A percentile compares a stretch with the other conserved stretches of the same genome.
These are phyloP conservation scores for Chalciporus sphaerocephalus DNA, from an alignment of 768 basidiomycete species.

Conservation along the genomic window DNA sequence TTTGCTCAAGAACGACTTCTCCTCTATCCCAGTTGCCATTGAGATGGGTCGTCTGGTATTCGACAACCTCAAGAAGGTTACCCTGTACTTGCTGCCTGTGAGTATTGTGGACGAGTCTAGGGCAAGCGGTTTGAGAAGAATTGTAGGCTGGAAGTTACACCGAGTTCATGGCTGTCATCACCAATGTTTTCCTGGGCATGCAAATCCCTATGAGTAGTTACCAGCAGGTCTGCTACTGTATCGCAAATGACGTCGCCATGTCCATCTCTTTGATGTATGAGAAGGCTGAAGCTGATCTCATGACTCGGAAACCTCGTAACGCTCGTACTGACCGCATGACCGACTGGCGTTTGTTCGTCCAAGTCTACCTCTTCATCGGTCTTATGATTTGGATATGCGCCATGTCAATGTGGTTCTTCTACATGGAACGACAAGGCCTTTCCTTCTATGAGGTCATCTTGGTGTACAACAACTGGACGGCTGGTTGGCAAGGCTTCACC, in stretches of 20 bases:
- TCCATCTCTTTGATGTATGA: constrained; percentile 49
- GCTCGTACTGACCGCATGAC: constrained; percentile 45
- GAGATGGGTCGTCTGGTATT: constrained; percentile 57
- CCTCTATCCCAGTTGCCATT: constrained; percentile 54
- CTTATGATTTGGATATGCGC: constrained; percentile 43
- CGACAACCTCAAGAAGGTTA: constrained; percentile 52
- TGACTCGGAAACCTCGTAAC: constrained; percentile 47
- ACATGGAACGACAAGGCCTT: constrained; percentile 35
- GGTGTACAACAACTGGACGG: constrained; percentile 37
- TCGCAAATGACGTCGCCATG: constrained; percentile 48
- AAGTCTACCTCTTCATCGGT: constrained; percentile 44
- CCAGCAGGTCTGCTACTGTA: constrained; percentile 53
- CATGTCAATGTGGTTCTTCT: constrained; percentile 40
- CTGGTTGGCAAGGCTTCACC: constrained; percentile 34
- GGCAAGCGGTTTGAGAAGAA: neutral
- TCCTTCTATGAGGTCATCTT: constrained; percentile 34
- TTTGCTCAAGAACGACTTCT: constrained; percentile 54
- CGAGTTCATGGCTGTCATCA: constrained; percentile 53
- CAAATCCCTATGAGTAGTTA: constrained; percentile 53
- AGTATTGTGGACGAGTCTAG: constrained; percentile 1
- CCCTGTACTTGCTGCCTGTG: constrained; percentile 41
- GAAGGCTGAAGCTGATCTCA: constrained; percentile 47
- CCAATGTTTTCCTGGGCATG: constrained; percentile 57
- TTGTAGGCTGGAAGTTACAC: constrained; percentile 48
- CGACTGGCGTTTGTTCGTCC: constrained; percentile 46